Evolutionary conservation across 495 filamentous ascomycete species (phyloP).

Genomic region (Podospora comata): DNA sequence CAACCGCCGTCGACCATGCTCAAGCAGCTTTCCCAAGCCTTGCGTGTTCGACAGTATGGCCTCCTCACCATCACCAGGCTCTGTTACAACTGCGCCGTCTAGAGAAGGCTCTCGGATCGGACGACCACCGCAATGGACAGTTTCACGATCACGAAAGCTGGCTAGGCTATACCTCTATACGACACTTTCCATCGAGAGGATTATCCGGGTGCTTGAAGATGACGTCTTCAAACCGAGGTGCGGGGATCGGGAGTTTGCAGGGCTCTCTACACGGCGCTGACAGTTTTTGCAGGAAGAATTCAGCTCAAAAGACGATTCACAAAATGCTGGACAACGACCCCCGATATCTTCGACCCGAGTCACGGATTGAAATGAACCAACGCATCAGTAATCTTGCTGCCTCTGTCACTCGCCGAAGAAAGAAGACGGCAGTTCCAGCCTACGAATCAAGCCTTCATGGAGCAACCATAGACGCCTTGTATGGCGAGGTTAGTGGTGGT

Average conservation of each 20-base stretch:
- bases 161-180: constrained; percentile 47
- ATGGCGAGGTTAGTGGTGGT: constrained; percentile 1
- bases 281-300: constrained; percentile 37
- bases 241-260: not conserved
- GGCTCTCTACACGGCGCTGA: constrained; percentile 8
- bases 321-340: constrained; percentile 47
- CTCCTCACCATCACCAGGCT: constrained; percentile 23
- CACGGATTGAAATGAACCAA: constrained; percentile 41
- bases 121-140: constrained; percentile 45
- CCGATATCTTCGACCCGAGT: constrained; percentile 45
- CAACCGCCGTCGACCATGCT: constrained; percentile 9
- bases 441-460: not conserved
- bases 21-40: constrained; percentile 1
- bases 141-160: constrained; percentile 42
- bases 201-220: constrained; percentile 43
- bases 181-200: constrained; percentile 41
- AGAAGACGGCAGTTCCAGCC: not conserved
- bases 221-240: constrained; percentile 44
- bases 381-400: constrained; percentile 35
- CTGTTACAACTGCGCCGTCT: constrained; percentile 14
- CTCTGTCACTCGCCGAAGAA: constrained; percentile 24
- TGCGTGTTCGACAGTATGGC: constrained; percentile 18
- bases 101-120: constrained; percentile 37
- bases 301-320: constrained; percentile 48
- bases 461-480: not conserved